Conservation (phyloP, 2,329 filamentous ascomycete species). For the Ceratocystis harringtonii region DNA sequence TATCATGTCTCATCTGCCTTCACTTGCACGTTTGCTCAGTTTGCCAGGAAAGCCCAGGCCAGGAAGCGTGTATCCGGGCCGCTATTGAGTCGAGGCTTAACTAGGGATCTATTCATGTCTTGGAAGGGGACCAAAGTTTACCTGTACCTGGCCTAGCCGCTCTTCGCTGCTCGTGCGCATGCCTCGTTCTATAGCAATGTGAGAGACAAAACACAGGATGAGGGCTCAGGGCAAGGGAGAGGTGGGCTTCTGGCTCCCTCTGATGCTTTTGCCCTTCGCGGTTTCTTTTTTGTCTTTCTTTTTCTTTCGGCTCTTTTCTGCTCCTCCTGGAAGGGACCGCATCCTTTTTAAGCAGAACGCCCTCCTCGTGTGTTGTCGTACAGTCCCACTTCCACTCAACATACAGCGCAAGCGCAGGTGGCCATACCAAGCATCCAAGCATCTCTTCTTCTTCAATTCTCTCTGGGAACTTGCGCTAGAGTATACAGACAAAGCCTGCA, state of each 20-base stretch:
- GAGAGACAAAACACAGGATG: neutral
- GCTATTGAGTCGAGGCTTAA: neutral
- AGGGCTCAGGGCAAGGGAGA: neutral
- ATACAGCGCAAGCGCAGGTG: no score
- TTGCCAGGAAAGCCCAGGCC: neutral
- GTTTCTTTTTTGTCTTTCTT: neutral
- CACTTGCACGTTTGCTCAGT: neutral
- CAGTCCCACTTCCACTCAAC: no score
- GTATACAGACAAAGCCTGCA: no score
- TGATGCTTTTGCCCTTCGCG: neutral
- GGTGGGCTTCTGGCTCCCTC: neutral
- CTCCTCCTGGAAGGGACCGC: neutral
- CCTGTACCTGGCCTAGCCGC: neutral
- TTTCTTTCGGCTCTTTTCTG: neutral
- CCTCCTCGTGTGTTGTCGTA: neutral
- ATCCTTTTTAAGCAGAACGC: neutral
- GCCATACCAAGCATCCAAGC: no score
- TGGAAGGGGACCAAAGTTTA: neutral
- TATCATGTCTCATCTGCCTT: conserved; percentile 4
- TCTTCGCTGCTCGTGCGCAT: neutral
- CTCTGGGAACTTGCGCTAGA: no score
- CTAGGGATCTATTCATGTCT: neutral
- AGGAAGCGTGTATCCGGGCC: neutral
- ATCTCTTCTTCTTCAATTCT: no score
- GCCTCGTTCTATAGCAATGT: neutral